Percentiles rank a stretch among this genome's conserved stretches.
Evolutionary conservation across 1,284 basidiomycete species (phyloP).

Genomic region (Rhodotorula sp.): DNA sequence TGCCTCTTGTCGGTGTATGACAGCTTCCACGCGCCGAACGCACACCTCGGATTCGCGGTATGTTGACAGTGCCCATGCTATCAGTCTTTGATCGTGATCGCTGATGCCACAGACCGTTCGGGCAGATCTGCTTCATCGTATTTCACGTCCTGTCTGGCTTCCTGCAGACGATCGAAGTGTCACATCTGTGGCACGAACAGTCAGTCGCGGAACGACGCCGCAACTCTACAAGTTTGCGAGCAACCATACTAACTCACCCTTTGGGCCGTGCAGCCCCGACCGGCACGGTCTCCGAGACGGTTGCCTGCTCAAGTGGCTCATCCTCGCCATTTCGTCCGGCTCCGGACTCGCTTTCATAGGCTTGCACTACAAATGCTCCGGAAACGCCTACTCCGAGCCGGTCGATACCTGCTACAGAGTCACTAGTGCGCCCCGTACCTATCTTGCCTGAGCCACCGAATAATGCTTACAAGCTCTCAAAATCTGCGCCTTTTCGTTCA

Average conservation of each 20-base stretch:
- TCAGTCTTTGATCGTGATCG: neutral
- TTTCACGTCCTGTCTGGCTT: slow-evolving; percentile 6
- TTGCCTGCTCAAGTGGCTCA: slow-evolving; percentile 19
- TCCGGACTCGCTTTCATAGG: slow-evolving; percentile 5
- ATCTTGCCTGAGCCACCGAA: neutral
- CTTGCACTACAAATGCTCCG: slow-evolving; percentile 10
- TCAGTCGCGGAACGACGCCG: neutral
- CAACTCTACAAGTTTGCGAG: no score
- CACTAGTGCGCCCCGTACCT: slow-evolving; percentile 2
- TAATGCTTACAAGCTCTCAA: neutral
- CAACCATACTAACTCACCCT: no score
- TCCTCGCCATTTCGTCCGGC: neutral
- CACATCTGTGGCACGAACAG: slow-evolving; percentile 35
- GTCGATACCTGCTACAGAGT: slow-evolving; percentile 10
- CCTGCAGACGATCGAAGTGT: slow-evolving; percentile 26
- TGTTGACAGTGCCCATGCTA: neutral
- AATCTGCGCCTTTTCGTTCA: neutral
- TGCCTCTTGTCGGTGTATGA: slow-evolving; percentile 2
- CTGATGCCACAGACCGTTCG: neutral
- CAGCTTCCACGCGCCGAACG: neutral
- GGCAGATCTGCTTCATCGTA: slow-evolving; percentile 8
- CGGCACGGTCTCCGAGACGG: slow-evolving; percentile 24
- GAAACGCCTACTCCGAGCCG: neutral
- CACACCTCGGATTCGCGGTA: slow-evolving; percentile 15
- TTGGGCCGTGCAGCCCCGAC: slow-evolving; percentile 17